phyloP scores from a whole-genome alignment of 805 yeast genomes.

The Cyberlindnera japonica region DNA sequence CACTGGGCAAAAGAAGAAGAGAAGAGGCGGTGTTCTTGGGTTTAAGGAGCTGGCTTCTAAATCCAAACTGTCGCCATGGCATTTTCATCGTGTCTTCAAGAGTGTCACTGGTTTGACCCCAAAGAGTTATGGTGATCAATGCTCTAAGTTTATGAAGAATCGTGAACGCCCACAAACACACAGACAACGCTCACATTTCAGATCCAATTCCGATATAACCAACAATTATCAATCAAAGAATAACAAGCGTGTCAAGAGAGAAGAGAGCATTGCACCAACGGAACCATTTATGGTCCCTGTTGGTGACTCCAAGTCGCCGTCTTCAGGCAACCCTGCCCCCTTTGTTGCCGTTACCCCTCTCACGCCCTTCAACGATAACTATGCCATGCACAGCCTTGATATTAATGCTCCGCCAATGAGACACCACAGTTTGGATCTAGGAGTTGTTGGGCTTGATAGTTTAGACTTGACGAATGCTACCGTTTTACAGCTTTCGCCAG shows the following conservation, averaged over 20 bases:
- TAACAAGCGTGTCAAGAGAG: conserved; percentile 10
- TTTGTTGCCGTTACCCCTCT: conserved; percentile 6
- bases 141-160: conserved; percentile 56
- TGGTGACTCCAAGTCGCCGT: background rate
- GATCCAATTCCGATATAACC: conserved; percentile 20
- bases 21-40: conserved; percentile 77
- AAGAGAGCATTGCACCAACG: conserved; percentile 12
- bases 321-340: background rate
- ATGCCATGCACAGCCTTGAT: conserved; percentile 20
- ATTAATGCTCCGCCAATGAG: conserved; percentile 24
- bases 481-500: conserved; percentile 13
- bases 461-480: conserved; percentile 12
- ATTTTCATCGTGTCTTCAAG: conserved; percentile 87
- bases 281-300: background rate
- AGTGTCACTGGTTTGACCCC: conserved; percentile 85
- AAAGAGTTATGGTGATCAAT: conserved; percentile 82
- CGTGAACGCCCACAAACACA: conserved; percentile 21
- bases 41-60: conserved; percentile 86
- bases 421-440: conserved; percentile 26
- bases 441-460: conserved; percentile 15
- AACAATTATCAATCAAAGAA: conserved; percentile 14
- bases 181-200: conserved; percentile 25
- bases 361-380: conserved; percentile 4
- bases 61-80: conserved; percentile 85
- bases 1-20: conserved; percentile 41